Conservation (phyloP, 805 yeast species). For the Zygoascus tannicola region DNA sequence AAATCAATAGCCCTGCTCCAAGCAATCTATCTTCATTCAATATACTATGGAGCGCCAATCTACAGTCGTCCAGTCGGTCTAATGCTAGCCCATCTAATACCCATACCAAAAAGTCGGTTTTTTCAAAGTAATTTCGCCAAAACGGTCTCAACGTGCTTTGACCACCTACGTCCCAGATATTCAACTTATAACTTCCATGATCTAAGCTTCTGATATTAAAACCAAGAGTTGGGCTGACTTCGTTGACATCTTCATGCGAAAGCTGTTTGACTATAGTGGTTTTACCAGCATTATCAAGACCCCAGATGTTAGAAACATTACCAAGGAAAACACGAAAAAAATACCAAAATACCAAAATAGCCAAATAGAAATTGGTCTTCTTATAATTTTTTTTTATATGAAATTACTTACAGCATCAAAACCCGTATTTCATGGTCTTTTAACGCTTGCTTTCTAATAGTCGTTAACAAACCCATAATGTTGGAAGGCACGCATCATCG, state of each 20-base stretch:
- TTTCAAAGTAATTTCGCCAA: conserved; percentile 91
- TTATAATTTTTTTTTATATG: too few relatives aligned
- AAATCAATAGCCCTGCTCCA: conserved; percentile 58
- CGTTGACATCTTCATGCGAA: conserved; percentile 39
- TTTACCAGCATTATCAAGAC: conserved; percentile 87
- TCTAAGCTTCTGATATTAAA: conserved; percentile 62
- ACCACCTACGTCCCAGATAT: conserved; percentile 79
- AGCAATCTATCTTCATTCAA: conserved; percentile 57
- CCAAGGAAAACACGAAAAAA: background rate
- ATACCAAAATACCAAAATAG: background rate
- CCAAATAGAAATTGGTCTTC: too few relatives aligned
- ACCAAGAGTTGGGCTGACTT: conserved; percentile 85
- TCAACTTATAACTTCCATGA: conserved; percentile 29
- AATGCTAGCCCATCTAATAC: conserved; percentile 63
- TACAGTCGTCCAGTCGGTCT: conserved; percentile 56
- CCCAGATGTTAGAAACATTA: conserved; percentile 29
- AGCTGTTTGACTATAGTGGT: conserved; percentile 66
- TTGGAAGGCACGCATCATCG: too few relatives aligned
- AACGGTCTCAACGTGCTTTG: conserved; percentile 73
- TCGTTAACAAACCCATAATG: conserved; percentile 69
- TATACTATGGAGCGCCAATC: conserved; percentile 52
- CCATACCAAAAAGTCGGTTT: conserved; percentile 73
- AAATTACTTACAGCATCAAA: conserved; percentile 40
- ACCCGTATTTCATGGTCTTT: conserved; percentile 73
- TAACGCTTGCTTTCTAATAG: conserved; percentile 70